These are phyloP conservation scores for Sophora flavescens DNA, from an alignment of 306 rosid species.

Conservation along the genomic window DNA sequence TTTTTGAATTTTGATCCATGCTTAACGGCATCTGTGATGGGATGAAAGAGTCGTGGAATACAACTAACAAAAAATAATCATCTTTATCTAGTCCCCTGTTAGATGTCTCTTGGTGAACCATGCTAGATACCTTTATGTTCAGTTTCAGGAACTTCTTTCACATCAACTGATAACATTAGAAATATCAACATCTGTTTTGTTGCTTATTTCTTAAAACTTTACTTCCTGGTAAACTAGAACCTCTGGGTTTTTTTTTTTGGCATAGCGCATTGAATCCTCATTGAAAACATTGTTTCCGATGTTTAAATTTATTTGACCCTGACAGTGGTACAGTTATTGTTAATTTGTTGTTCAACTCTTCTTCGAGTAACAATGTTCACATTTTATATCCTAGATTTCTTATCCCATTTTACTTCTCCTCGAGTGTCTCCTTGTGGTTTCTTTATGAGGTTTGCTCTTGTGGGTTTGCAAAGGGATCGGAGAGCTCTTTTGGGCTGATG, in stretches of 20 bases:
- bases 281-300: neutral
- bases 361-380: neutral
- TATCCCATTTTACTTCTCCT: neutral
- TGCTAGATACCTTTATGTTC: neutral
- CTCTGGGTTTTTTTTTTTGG: neutral
- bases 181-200: neutral
- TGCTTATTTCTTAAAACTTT: neutral
- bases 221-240: neutral
- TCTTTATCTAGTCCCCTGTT: neutral
- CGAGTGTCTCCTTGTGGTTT: neutral
- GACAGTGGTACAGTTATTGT: neutral
- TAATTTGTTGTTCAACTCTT: neutral
- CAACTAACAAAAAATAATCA: neutral
- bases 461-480: neutral
- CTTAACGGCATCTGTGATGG: neutral
- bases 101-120: neutral
- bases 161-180: neutral
- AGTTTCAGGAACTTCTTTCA: neutral
- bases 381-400: neutral
- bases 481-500: neutral
- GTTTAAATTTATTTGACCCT: neutral
- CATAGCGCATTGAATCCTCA: too few relatives aligned
- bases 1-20: slow-evolving; percentile 46
- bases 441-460: neutral
- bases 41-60: slow-evolving; percentile 4